Base-by-base conservation (phyloP, 2,329 filamentous ascomycete species). In the Alternaria sp. region DNA sequence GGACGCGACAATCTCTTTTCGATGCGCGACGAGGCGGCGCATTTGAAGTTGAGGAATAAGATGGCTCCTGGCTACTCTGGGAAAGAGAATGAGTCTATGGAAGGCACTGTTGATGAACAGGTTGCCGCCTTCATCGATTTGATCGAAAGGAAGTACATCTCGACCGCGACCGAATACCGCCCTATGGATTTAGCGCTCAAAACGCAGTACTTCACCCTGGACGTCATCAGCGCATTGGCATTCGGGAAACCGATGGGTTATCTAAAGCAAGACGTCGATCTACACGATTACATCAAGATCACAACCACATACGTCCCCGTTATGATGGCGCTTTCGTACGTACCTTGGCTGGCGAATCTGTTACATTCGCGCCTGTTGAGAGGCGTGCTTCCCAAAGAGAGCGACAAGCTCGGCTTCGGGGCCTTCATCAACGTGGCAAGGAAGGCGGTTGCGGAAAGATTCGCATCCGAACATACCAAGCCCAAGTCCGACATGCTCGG, bases 201-300 rank as follows among this genome's bases (percentile, higher is more conserved):
- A 60, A 76, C 80, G 2, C 83, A 85, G 36, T 88, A 80, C 73
- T 84, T 87, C 55, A 85, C 85, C 1, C 77, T 87, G 7, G 86
- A 88, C 63, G 81, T 86, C 51, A 85, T 88, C 62, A 84, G 81
- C 26, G 81, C 81, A 36, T 70, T 88, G 3, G 83, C 84, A 0
- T 86, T 86, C 62, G 86, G 85, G 6, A 66, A 80, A 15, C 71
- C 83, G 0, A 86, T 86, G 65, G 85, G 85, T 1, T 85, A 83
- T 66, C 73, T 87, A 15, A 76, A 77, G 15, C 72, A 81, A 3
- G 85, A 87, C 54, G 70, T 78, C 10, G 85, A 87, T 64, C 61
- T 84, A 0, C 81, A 82, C 51, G 67, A 69, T 11, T 76, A 85
- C 67, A 79, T 84, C 53, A 68, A 81, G 62, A 83, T 82, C 43